A percentile compares a stretch with the other conserved stretches of the same genome.
Conservation (phyloP, 495 filamentous ascomycete species). For the Daldinia childiae region DNA sequence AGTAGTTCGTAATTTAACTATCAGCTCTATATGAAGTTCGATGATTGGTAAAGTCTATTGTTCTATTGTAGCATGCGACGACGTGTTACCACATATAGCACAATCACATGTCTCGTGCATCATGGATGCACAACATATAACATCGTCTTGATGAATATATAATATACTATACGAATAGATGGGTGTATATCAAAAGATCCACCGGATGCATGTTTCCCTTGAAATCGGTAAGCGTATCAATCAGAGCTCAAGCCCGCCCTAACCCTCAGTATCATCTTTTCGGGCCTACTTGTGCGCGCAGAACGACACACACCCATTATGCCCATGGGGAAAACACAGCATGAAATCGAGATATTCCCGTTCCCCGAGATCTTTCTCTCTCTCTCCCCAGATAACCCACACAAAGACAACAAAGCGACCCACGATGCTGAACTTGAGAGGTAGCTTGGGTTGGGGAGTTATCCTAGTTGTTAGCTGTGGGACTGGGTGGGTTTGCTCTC, state of each 20-base stretch:
- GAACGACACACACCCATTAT: not conserved
- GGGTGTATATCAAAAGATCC: slow-evolving; percentile 8
- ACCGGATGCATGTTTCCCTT: slow-evolving; percentile 13
- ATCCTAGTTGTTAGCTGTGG: not conserved
- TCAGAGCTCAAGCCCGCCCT: slow-evolving; percentile 20
- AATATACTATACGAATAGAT: slow-evolving; percentile 12
- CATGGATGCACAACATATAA: slow-evolving; percentile 26
- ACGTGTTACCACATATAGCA: slow-evolving; percentile 11
- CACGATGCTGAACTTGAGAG: not conserved
- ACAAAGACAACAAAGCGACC: not conserved
- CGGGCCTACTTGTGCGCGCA: slow-evolving; percentile 29
- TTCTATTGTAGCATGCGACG: slow-evolving; percentile 2
- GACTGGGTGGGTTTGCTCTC: not conserved
- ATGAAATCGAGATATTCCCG: slow-evolving; percentile 10
- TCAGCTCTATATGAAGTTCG: slow-evolving; percentile 15
- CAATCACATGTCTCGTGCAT: slow-evolving; percentile 29
- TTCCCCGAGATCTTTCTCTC: slow-evolving; percentile 15
- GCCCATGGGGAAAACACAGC: slow-evolving; percentile 33
- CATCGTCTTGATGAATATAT: slow-evolving; percentile 2
- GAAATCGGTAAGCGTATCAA: slow-evolving; percentile 21
- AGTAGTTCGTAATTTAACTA: slow-evolving; percentile 19
- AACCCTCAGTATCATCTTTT: slow-evolving; percentile 25
- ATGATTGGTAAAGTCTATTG: slow-evolving; percentile 7
- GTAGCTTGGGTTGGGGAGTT: not conserved
- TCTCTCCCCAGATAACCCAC: not conserved